Base-by-base conservation (phyloP, 805 yeast genomes). In the Wickerhamomyces rabaulensis region DNA sequence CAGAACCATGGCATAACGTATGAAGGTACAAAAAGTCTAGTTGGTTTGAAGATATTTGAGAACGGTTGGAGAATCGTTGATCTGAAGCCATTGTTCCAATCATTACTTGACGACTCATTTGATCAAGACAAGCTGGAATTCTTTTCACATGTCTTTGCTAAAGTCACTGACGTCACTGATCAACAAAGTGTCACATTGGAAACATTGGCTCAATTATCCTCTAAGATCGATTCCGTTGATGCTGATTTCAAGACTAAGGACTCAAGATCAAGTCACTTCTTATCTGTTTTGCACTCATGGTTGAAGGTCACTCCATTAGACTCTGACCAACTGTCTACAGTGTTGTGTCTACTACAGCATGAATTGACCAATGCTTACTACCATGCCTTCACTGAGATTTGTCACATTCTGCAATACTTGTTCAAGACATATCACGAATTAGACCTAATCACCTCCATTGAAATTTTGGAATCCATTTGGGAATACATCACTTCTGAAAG, bases 401-500 rank as follows among this genome's bases (percentile, higher is more conserved):
- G 55, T 21, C 27, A 40, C 3, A 45, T 52, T 12, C 36, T 59
- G 2, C 56, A 58, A 20, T 45, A 41, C 39, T 35, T 60, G 5
- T 36, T 59, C 23, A 43, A 41, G 3, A 50, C 49, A 17, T 59
- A 58, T 31, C 31, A 17, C 7, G 36, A 42, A 2, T 21, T 53
- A 20, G 62, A 60, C 31, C 16, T 65, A 2, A 22, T 54, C 6
- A 45, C 49, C 4, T 47, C 76, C 19, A 59, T 69, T 15, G 65
- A 61, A 2, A 63, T 71, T 16, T 48, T 78, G 38, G 55, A 63
- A 2, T 57, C 63, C 0, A 68, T 85, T 17, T 87, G 96, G 94
- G 66, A 64, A 4, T 74, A 71, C 20, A 57, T 88, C 21, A 71
- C 72, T 16, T 70, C 74, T 1, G 82, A 80, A 10, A 69, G 95